Evolutionary conservation across 2,329 filamentous ascomycete species (phyloP).

Genomic region (Colletotrichum cordylinicola): DNA sequence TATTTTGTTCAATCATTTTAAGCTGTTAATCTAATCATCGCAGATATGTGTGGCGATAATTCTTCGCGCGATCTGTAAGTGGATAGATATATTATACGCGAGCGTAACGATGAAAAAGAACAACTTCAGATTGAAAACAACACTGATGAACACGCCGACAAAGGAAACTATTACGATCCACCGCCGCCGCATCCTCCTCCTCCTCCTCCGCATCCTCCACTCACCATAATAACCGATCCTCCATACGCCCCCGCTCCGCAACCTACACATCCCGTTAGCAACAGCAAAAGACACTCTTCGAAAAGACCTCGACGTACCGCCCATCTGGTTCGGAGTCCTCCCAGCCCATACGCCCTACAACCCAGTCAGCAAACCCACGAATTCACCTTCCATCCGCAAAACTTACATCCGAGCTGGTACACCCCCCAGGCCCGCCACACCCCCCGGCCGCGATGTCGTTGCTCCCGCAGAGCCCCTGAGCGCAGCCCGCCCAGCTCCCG

Average conservation of each 20-base stretch:
- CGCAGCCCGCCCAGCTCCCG: constrained; percentile 39
- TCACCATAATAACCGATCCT: neutral
- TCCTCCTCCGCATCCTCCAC: neutral
- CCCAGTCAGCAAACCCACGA: neutral
- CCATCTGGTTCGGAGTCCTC: neutral
- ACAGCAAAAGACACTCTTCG: neutral
- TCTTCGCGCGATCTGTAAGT: neutral
- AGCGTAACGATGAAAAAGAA: too few species aligned
- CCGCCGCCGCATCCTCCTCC: constrained; percentile 1
- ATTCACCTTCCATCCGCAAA: neutral
- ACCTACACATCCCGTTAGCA: neutral
- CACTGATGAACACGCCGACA: neutral
- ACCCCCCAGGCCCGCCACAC: constrained; percentile 46
- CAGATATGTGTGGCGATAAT: neutral
- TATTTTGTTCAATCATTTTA: neutral
- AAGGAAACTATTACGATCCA: neutral
- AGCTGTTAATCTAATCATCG: accelerated
- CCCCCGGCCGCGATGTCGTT: constrained; percentile 47
- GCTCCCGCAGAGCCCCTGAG: constrained; percentile 8
- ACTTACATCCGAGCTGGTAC: constrained; percentile 5
- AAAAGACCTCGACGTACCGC: neutral
- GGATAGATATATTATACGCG: too few species aligned
- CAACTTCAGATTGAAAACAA: neutral
- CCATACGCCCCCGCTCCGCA: neutral
- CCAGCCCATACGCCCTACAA: constrained; percentile 1